Percentiles rank a stretch among this genome's conserved stretches.
Evolutionary conservation across 75 land plant species (phyloP).

Genomic region (Azolla pinnata): DNA sequence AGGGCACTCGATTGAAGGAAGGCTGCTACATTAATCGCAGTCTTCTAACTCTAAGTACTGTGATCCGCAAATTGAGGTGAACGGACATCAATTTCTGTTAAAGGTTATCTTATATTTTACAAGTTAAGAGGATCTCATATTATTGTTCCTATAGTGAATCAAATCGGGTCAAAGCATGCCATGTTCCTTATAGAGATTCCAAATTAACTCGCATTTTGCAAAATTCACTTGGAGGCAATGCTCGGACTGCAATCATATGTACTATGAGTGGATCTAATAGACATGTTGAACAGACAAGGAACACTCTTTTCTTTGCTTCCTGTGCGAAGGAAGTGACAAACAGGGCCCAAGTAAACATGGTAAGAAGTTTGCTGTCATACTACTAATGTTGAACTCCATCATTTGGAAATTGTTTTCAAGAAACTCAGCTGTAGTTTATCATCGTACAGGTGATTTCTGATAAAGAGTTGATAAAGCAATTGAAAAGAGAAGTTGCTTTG

Average conservation of each 20-base stretch:
- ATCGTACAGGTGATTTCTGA: slow-evolving; percentile 68
- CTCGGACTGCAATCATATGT: slow-evolving; percentile 92
- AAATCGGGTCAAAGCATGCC: slow-evolving; percentile 72
- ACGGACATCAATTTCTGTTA: too few relatives aligned
- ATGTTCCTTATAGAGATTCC: slow-evolving; percentile 89
- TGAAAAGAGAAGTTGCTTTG: slow-evolving; percentile 89
- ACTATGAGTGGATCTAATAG: slow-evolving; percentile 88
- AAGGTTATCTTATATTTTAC: too few relatives aligned
- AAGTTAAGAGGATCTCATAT: too few relatives aligned
- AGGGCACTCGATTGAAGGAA: slow-evolving; percentile 81
- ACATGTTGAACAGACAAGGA: slow-evolving; percentile 89
- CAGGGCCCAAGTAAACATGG: slow-evolving; percentile 85
- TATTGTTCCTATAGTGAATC: slow-evolving; percentile 36
- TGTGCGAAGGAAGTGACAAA: slow-evolving; percentile 94
- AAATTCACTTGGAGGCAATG: slow-evolving; percentile 86
- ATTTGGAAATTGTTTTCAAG: too few relatives aligned
- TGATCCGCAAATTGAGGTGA: slow-evolving; percentile 95
- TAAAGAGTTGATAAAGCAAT: slow-evolving; percentile 84
- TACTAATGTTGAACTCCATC: too few relatives aligned
- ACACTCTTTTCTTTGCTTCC: slow-evolving; percentile 83
- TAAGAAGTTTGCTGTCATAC: too few relatives aligned
- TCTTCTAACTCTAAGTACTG: slow-evolving; percentile 78
- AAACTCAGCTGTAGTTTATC: background rate
- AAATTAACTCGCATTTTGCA: slow-evolving; percentile 93
- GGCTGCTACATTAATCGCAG: slow-evolving; percentile 98